A percentile compares a stretch with the other conserved stretches of the same genome.
Conservation (phyloP, 441 rosid genomes). For the Pelargonium fulgidum region DNA sequence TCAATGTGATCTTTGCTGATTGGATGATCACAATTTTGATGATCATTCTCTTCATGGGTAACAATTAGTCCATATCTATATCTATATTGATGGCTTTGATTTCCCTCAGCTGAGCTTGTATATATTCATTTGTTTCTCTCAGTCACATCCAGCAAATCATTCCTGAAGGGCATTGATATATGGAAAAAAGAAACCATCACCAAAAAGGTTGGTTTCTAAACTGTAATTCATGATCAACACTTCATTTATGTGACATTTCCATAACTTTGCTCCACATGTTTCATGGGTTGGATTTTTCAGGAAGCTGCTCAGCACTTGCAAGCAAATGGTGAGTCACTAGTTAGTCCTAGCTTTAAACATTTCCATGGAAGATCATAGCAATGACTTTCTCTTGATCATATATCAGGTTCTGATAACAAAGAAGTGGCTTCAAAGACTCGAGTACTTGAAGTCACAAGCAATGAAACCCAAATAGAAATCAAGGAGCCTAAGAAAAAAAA, state of each 20-base stretch:
- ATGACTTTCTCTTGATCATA: neutral
- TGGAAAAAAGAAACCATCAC: constrained; percentile 62
- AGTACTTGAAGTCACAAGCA: neutral
- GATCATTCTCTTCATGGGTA: constrained; percentile 61
- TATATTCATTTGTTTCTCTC: constrained; percentile 15
- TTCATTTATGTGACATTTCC: neutral
- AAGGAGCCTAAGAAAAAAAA: neutral
- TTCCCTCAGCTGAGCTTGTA: neutral
- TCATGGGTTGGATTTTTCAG: constrained; percentile 4
- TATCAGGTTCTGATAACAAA: constrained; percentile 27
- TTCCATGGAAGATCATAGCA: neutral
- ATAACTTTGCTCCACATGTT: neutral
- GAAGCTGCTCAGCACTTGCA: constrained; percentile 18
- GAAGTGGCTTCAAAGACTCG: constrained; percentile 42
- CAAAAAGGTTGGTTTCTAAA: constrained; percentile 35
- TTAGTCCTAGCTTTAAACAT: neutral
- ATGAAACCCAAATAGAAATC: neutral
- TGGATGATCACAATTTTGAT: constrained; percentile 72
- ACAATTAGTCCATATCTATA: neutral
- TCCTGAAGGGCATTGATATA: constrained; percentile 58
- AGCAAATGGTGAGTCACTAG: constrained; percentile 18
- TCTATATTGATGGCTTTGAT: neutral
- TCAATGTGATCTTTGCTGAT: constrained; percentile 58
- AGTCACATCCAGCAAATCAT: constrained; percentile 63
- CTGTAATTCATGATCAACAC: neutral